Percentiles rank a stretch among this genome's conserved stretches.
Evolutionary conservation across 768 basidiomycete species (phyloP).

Genomic region (Rhizopogon roseolus): DNA sequence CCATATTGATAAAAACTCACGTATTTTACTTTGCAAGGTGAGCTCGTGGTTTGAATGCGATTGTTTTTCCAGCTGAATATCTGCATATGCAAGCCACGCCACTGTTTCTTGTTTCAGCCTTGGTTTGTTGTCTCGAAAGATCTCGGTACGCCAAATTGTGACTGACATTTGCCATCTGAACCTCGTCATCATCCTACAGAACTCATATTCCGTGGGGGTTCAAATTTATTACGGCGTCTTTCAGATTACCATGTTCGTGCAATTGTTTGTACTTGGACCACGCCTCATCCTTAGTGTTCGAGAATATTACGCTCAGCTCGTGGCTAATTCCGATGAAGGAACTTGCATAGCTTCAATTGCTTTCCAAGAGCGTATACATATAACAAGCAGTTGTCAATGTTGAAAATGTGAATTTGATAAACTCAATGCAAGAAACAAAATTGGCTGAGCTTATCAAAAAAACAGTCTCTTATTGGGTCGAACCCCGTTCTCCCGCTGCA

Average conservation of each 20-base stretch:
- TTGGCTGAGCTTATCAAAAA: too few species aligned
- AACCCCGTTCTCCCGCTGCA: too few species aligned
- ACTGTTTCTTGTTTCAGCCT: neutral
- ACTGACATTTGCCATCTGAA: neutral
- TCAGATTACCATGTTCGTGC: neutral
- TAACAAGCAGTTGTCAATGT: too few species aligned
- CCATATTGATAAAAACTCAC: neutral
- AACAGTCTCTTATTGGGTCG: too few species aligned
- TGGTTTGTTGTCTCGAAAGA: neutral
- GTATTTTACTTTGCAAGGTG: neutral
- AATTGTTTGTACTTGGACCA: neutral
- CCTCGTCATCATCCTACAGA: neutral
- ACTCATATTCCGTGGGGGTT: neutral
- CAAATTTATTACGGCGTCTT: neutral
- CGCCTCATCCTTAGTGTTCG: neutral
- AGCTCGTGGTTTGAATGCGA: neutral
- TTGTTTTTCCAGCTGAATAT: neutral
- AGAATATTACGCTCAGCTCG: neutral
- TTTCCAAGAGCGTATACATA: neutral
- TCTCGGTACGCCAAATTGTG: neutral
- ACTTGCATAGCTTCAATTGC: neutral
- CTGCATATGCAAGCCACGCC: neutral
- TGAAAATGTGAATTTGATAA: too few species aligned
- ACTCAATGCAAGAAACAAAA: too few species aligned
- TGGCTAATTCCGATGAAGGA: neutral